phyloP scores from a whole-genome alignment of 2,329 filamentous ascomycete genomes.

The Zasmidium citrigriseum region DNA sequence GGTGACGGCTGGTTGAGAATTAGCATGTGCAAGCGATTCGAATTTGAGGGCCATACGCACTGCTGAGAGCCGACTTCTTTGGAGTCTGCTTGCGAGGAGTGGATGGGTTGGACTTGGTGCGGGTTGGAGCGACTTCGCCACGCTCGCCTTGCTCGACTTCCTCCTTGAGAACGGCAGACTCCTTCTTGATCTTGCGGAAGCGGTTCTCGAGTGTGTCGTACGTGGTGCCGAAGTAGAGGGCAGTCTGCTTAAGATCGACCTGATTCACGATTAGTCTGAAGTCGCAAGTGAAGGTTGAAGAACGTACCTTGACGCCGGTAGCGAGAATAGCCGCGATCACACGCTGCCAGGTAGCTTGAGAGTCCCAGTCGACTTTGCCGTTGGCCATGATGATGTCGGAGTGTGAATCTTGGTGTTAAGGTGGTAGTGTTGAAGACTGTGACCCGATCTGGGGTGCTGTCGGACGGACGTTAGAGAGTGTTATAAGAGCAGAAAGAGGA shows the following conservation, averaged over 20 bases:
- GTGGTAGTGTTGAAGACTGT: neutral
- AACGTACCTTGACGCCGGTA: conserved; percentile 36
- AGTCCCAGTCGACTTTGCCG: conserved; percentile 38
- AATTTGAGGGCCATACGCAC: conserved; percentile 10
- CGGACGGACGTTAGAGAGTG: neutral
- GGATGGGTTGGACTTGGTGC: conserved; percentile 10
- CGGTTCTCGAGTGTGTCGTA: conserved; percentile 51
- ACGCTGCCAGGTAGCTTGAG: conserved; percentile 39
- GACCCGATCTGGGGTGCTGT: conserved; percentile 1
- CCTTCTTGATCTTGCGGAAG: conserved; percentile 48
- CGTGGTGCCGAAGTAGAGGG: conserved; percentile 48
- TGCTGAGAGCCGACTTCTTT: conserved; percentile 24
- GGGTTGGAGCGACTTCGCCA: conserved; percentile 15
- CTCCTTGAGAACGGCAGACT: conserved; percentile 35
- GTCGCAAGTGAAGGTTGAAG: neutral
- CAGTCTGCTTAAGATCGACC: conserved; percentile 49
- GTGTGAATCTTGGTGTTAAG: neutral
- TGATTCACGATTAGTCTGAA: conserved; percentile 23
- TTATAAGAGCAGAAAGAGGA: neutral
- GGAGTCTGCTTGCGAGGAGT: conserved; percentile 28
- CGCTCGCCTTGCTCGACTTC: conserved; percentile 27
- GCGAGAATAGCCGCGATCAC: conserved; percentile 44
- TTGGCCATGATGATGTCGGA: conserved; percentile 19
- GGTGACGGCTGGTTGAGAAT: conserved; percentile 18
- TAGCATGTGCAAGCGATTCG: neutral